Conservation (phyloP, 768 basidiomycete genomes). For the Trametes elegans region DNA sequence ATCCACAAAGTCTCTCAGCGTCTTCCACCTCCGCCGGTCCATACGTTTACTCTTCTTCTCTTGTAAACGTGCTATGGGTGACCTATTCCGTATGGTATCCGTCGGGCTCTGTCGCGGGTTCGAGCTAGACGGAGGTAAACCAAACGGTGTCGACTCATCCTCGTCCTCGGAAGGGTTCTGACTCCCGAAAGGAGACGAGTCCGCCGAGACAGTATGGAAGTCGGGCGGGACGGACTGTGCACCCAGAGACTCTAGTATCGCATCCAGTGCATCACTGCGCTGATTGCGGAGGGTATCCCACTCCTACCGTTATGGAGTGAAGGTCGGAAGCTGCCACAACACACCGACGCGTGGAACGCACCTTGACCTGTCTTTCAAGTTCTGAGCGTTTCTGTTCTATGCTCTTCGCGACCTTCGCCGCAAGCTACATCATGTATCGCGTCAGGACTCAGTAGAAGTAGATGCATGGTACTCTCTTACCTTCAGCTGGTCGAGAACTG, state of each 20-base stretch:
- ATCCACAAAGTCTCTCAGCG: constrained; percentile 81
- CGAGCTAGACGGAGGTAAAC: constrained; percentile 5
- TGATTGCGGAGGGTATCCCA: constrained; percentile 68
- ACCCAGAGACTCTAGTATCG: constrained; percentile 69
- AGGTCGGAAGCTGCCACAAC: neutral
- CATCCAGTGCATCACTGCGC: constrained; percentile 62
- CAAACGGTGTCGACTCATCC: constrained; percentile 22
- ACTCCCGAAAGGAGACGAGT: constrained; percentile 78
- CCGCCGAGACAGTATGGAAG: constrained; percentile 59
- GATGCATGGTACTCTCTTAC: too few species aligned
- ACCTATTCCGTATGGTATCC: constrained; percentile 37
- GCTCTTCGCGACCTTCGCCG: constrained; percentile 67
- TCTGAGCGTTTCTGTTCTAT: constrained; percentile 69
- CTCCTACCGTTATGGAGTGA: constrained; percentile 41
- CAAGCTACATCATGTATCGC: constrained; percentile 47
- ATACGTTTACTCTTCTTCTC: constrained; percentile 13
- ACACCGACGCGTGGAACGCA: constrained; percentile 29
- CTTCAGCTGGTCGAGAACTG: constrained; percentile 74
- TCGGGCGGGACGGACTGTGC: constrained; percentile 73
- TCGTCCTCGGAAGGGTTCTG: constrained; percentile 54
- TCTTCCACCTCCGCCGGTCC: constrained; percentile 72
- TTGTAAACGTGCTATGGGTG: constrained; percentile 16
- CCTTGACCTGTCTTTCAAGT: constrained; percentile 61
- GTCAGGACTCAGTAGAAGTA: too few species aligned
- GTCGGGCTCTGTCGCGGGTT: constrained; percentile 38